A percentile compares a stretch with the other conserved stretches of the same genome.
Evolutionary conservation across 2,329 filamentous ascomycete species (phyloP).

Genomic region (Verticillium zaregamsianum): DNA sequence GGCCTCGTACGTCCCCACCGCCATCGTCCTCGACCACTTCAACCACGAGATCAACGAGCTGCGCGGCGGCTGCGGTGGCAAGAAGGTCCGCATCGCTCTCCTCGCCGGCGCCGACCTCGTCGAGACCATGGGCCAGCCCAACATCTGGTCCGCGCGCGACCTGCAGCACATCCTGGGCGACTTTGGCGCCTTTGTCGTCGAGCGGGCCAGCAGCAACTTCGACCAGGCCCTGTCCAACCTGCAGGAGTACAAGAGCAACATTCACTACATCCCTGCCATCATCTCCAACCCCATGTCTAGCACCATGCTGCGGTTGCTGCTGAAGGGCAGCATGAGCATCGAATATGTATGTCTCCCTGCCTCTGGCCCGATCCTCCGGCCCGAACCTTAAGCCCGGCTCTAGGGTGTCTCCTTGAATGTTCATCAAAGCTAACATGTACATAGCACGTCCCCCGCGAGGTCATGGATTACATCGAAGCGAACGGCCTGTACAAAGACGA

Average conservation of each 20-base stretch:
- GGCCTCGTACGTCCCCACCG: slow-evolving; percentile 81
- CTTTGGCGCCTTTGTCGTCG: slow-evolving; percentile 82
- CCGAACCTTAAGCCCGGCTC: background rate
- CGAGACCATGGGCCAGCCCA: slow-evolving; percentile 67
- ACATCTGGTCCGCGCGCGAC: slow-evolving; percentile 81
- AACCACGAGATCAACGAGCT: slow-evolving; percentile 83
- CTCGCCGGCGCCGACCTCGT: slow-evolving; percentile 76
- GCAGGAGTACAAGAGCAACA: slow-evolving; percentile 78
- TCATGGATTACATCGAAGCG: slow-evolving; percentile 70
- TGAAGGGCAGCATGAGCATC: slow-evolving; percentile 15
- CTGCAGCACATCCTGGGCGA: slow-evolving; percentile 81
- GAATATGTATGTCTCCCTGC: slow-evolving; percentile 8
- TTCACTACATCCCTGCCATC: slow-evolving; percentile 83
- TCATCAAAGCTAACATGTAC: slow-evolving; percentile 59
- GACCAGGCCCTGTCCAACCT: slow-evolving; percentile 81
- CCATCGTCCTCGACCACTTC: slow-evolving; percentile 86
- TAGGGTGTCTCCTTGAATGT: no score
- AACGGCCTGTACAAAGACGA: slow-evolving; percentile 59
- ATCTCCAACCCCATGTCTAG: slow-evolving; percentile 72
- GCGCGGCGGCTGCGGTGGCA: slow-evolving; percentile 70
- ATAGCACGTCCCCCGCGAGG: slow-evolving; percentile 68
- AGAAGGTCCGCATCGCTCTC: slow-evolving; percentile 67
- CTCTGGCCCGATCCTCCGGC: background rate
- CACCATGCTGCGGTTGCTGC: slow-evolving; percentile 16
- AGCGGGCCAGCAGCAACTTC: slow-evolving; percentile 83